Evolutionary conservation across 306 rosid genomes (phyloP).

Genomic region (Rubus parviflorus): DNA sequence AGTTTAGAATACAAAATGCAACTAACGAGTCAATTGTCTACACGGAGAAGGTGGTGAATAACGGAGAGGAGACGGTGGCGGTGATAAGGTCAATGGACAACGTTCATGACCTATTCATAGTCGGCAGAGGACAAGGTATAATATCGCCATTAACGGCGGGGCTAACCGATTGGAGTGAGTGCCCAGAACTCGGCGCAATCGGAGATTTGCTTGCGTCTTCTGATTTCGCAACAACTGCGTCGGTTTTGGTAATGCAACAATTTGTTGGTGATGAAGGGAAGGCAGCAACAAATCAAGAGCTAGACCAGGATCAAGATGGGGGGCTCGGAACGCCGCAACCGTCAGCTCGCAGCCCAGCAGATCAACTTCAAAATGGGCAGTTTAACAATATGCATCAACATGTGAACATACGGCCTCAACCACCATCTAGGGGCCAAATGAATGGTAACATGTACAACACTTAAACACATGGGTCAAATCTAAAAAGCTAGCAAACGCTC

Average conservation of each 20-base stretch:
- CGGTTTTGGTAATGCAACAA: conserved; percentile 82
- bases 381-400: neutral
- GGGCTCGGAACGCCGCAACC: neutral
- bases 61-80: conserved; percentile 85
- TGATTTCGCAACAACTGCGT: conserved; percentile 79
- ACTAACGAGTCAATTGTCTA: conserved; percentile 46
- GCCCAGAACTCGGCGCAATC: conserved; percentile 86
- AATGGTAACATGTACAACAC: conserved; percentile 10
- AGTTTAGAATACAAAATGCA: conserved; percentile 33
- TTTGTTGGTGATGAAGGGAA: conserved; percentile 41
- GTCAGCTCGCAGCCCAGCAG: neutral
- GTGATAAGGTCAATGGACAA: conserved; percentile 64
- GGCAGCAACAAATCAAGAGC: neutral
- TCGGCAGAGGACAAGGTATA: conserved; percentile 85
- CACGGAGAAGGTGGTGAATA: conserved; percentile 59
- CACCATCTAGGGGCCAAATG: neutral
- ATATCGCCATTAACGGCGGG: conserved; percentile 83
- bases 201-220: conserved; percentile 87
- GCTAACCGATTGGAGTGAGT: conserved; percentile 92
- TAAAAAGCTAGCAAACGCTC: no score
- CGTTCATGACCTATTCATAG: conserved; percentile 69
- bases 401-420: neutral
- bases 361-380: neutral
- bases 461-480: neutral
- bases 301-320: neutral